Percentiles rank a stretch among this genome's conserved stretches.
phyloP scores from a whole-genome alignment of 345 rosid genomes.

The Litchi chinensis region DNA sequence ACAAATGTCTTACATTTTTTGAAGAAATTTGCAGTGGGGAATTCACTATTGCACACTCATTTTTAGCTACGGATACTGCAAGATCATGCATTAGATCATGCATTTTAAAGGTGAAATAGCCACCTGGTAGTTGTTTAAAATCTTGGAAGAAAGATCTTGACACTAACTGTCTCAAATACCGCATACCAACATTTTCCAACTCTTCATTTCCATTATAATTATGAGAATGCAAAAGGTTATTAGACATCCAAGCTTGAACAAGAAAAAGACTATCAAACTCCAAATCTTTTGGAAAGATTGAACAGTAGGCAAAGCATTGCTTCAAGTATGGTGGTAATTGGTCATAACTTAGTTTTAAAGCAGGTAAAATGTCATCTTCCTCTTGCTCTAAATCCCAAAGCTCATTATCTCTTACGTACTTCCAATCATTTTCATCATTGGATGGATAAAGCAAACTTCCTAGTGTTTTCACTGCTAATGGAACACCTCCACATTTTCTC shows the following conservation, averaged over 20 bases:
- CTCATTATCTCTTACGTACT: slow-evolving; percentile 22
- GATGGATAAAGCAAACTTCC: not conserved
- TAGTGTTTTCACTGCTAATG: slow-evolving; percentile 10
- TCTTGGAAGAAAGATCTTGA: slow-evolving; percentile 30
- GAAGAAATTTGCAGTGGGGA: rapidly evolving
- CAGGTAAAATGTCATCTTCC: slow-evolving; percentile 8
- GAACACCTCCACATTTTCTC: slow-evolving; percentile 6
- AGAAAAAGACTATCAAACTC: rapidly evolving
- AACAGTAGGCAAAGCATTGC: slow-evolving; percentile 26
- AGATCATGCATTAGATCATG: slow-evolving; percentile 36
- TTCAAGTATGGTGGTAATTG: slow-evolving; percentile 15
- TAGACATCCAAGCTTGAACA: slow-evolving; percentile 26
- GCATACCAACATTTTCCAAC: slow-evolving; percentile 8
- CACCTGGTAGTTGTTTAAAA: rapidly evolving
- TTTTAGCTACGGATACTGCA: not conserved
- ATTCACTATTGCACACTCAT: not conserved
- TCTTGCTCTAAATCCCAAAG: slow-evolving; percentile 22
- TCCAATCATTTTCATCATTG: slow-evolving; percentile 16
- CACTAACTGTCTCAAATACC: slow-evolving; percentile 14
- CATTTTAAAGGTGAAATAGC: not conserved
- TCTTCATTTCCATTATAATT: not conserved
- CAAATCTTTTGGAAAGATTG: slow-evolving; percentile 29
- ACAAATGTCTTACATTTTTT: slow-evolving; percentile 2
- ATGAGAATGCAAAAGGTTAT: not conserved
- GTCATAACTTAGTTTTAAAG: slow-evolving; percentile 15